Evolutionary conservation across 805 yeast genomes (phyloP).

Genomic region (Ogataea henricii): DNA sequence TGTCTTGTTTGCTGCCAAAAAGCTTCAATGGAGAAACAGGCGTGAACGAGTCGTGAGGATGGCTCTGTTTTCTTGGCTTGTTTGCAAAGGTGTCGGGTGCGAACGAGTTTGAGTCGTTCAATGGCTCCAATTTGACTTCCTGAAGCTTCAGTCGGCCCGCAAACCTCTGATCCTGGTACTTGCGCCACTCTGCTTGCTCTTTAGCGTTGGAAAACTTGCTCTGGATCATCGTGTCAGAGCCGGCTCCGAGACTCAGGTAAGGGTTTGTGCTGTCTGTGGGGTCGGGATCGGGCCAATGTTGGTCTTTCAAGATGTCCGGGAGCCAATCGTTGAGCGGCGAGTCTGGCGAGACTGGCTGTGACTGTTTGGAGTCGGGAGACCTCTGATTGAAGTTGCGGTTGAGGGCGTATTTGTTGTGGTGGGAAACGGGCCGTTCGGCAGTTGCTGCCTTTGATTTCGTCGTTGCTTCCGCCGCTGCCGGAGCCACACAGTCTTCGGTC

Average conservation of each 20-base stretch:
- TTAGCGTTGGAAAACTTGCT: constrained; percentile 19
- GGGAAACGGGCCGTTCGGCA: neutral
- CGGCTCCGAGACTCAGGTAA: constrained; percentile 21
- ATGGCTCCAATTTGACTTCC: constrained; percentile 23
- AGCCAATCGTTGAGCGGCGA: constrained; percentile 21
- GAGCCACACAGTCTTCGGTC: constrained; percentile 26
- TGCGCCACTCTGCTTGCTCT: constrained; percentile 34
- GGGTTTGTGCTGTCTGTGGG: constrained; percentile 18
- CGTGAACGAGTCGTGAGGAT: constrained; percentile 24
- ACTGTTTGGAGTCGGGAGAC: constrained; percentile 17
- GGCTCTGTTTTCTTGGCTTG: constrained; percentile 21
- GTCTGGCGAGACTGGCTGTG: neutral
- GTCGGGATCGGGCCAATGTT: constrained; percentile 29
- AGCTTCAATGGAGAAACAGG: constrained; percentile 36
- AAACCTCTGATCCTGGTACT: constrained; percentile 26
- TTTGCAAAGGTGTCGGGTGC: constrained; percentile 36
- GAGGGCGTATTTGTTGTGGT: constrained; percentile 18
- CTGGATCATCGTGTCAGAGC: constrained; percentile 27
- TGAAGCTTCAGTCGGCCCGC: constrained; percentile 24
- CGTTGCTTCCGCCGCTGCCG: neutral
- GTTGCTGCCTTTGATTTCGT: constrained; percentile 6
- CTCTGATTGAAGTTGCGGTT: constrained; percentile 22
- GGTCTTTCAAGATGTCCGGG: constrained; percentile 29
- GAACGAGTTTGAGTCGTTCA: constrained; percentile 16
- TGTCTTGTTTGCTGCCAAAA: constrained; percentile 33